Conservation (phyloP, 2,329 filamentous ascomycete genomes). For the Nigrospora sphaerica region DNA sequence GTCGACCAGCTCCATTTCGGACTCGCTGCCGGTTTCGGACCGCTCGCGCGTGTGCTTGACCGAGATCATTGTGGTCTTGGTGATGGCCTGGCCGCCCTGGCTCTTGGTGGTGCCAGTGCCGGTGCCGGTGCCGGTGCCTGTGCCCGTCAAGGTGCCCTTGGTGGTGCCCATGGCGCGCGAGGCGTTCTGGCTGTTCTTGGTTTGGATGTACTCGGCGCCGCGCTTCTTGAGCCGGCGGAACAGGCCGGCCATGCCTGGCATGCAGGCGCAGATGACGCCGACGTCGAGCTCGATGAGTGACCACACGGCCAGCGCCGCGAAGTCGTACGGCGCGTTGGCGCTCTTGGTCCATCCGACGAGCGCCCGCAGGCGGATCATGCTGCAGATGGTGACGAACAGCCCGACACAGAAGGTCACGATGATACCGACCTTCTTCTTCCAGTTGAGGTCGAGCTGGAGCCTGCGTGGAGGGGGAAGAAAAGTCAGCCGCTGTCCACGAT, state of each 20-base stretch:
- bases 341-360: constrained; percentile 4
- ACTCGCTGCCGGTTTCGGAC: not conserved
- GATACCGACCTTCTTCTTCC: constrained; percentile 9
- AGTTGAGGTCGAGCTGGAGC: constrained; percentile 2
- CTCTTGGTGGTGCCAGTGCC: no score
- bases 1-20: constrained; percentile 5
- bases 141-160: not conserved
- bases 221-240: constrained; percentile 8
- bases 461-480: constrained; percentile 1
- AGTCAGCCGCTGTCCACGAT: not conserved
- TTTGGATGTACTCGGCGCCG: constrained; percentile 9
- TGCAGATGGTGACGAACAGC: constrained; percentile 10
- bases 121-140: not conserved
- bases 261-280: constrained; percentile 7
- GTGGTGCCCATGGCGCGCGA: not conserved
- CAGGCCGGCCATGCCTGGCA: constrained; percentile 6
- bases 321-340: constrained; percentile 4
- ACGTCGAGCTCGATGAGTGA: constrained; percentile 7
- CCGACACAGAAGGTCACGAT: constrained; percentile 18
- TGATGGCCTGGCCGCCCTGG: constrained; percentile 1
- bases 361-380: constrained; percentile 4
- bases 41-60: constrained; percentile 3
- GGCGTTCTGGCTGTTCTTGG: constrained; percentile 4
- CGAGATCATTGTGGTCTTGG: constrained; percentile 5
- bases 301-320: constrained; percentile 5